Evolutionary conservation across 2,329 filamentous ascomycete genomes (phyloP).

Genomic region (Rhynchosporium graminicola): DNA sequence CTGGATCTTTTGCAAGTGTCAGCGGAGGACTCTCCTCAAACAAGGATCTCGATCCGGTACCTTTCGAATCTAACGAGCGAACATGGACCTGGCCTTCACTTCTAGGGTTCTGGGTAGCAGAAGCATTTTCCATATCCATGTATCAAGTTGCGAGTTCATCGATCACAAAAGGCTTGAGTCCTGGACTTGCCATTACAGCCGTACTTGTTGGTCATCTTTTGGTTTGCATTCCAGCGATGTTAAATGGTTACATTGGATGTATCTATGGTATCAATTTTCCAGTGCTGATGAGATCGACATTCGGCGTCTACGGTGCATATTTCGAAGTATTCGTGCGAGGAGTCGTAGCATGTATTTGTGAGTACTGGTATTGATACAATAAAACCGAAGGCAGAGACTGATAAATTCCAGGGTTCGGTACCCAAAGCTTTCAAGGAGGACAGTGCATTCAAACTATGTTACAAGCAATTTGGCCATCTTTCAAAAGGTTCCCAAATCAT

Average conservation of each 20-base stretch:
- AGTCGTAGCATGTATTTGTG: constrained; percentile 34
- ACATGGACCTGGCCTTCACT: constrained; percentile 34
- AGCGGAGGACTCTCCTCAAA: constrained; percentile 26
- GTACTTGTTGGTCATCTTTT: constrained; percentile 60
- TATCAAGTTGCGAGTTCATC: constrained; percentile 35
- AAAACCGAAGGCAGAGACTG: not conserved
- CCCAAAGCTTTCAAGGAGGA: constrained; percentile 32
- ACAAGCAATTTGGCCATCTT: constrained; percentile 54
- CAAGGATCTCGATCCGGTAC: constrained; percentile 34
- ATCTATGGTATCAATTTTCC: constrained; percentile 49
- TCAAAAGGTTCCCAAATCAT: constrained; percentile 51
- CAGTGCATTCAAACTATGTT: constrained; percentile 45
- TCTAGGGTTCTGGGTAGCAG: constrained; percentile 37
- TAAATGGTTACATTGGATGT: constrained; percentile 49
- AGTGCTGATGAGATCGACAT: constrained; percentile 47
- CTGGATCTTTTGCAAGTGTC: constrained; percentile 25
- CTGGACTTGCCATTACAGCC: constrained; percentile 31
- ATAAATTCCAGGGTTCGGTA: constrained; percentile 28
- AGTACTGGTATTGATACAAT: not conserved
- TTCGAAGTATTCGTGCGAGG: constrained; percentile 44
- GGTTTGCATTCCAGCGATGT: constrained; percentile 52
- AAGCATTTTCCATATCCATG: constrained; percentile 36
- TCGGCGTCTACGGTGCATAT: constrained; percentile 47
- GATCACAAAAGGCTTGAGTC: constrained; percentile 35
- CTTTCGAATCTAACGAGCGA: constrained; percentile 29